These are phyloP conservation scores for Galeopsis tetrahit DNA, from an alignment of 257 asterid genomes.

Conservation along the genomic window DNA sequence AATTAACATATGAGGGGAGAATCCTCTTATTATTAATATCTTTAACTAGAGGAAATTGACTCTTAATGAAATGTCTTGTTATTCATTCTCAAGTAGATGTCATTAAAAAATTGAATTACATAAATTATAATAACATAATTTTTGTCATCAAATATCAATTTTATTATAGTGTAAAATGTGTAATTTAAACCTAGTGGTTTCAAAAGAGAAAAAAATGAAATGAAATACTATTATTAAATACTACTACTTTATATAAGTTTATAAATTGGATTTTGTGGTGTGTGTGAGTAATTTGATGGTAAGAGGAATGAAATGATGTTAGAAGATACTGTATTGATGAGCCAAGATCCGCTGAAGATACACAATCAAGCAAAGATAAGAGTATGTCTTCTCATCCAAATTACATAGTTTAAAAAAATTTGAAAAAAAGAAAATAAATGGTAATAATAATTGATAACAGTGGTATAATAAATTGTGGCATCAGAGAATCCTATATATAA, in stretches of 20 bases:
- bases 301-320: slow-evolving; percentile 48
- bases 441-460: not conserved
- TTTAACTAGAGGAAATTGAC: too few relatives aligned
- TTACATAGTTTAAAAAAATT: not conserved
- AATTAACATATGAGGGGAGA: too few relatives aligned
- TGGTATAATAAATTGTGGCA: slow-evolving; percentile 33
- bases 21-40: too few relatives aligned
- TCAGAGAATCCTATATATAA: slow-evolving; percentile 43
- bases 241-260: not conserved
- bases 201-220: not conserved
- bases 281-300: not conserved
- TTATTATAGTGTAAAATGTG: too few relatives aligned
- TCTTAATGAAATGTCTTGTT: too few relatives aligned
- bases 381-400: slow-evolving; percentile 39
- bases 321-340: slow-evolving; percentile 59
- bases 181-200: not conserved
- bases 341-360: slow-evolving; percentile 50
- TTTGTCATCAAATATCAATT: too few relatives aligned
- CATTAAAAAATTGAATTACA: too few relatives aligned
- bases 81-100: too few relatives aligned
- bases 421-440: not conserved
- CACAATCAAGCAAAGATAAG: slow-evolving; percentile 36
- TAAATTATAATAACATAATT: too few relatives aligned
- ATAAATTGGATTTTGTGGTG: not conserved
- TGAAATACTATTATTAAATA: not conserved